phyloP scores from a whole-genome alignment of 495 filamentous ascomycete species.

The Tuber calosporum region DNA sequence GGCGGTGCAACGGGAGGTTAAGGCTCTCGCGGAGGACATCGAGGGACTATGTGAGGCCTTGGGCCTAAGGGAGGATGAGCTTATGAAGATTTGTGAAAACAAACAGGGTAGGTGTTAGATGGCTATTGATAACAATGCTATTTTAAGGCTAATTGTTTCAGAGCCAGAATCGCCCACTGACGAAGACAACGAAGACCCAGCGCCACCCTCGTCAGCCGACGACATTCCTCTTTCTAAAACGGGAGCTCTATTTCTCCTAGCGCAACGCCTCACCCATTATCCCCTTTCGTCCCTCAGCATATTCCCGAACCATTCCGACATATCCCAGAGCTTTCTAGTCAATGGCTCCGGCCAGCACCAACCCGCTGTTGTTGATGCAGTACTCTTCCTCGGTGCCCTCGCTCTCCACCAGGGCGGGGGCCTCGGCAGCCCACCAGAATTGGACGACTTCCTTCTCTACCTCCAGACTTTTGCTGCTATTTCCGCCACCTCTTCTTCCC shows the following conservation, averaged over 20 bases:
- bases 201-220: constrained; percentile 45
- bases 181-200: constrained; percentile 36
- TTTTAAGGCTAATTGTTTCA: constrained; percentile 15
- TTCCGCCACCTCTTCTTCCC: constrained; percentile 60
- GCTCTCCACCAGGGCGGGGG: constrained; percentile 27
- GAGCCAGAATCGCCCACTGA: constrained; percentile 25
- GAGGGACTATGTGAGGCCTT: constrained; percentile 29
- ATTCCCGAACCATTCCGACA: constrained; percentile 57
- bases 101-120: constrained; percentile 42
- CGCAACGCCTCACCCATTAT: constrained; percentile 52
- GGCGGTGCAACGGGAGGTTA: constrained; percentile 29
- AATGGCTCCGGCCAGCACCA: constrained; percentile 46
- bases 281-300: constrained; percentile 51
- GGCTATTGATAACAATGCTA: constrained; percentile 25
- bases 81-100: constrained; percentile 43
- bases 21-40: constrained; percentile 35
- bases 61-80: constrained; percentile 48
- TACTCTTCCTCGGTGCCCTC: constrained; percentile 37
- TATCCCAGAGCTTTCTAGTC: constrained; percentile 55
- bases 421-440: constrained; percentile 42
- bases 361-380: constrained; percentile 36
- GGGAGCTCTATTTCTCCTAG: constrained; percentile 57
- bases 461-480: constrained; percentile 58
- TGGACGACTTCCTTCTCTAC: constrained; percentile 50
- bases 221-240: constrained; percentile 69